Base-by-base conservation (phyloP, 352 stramenopile genomes). In the Phytophthora rubi region DNA sequence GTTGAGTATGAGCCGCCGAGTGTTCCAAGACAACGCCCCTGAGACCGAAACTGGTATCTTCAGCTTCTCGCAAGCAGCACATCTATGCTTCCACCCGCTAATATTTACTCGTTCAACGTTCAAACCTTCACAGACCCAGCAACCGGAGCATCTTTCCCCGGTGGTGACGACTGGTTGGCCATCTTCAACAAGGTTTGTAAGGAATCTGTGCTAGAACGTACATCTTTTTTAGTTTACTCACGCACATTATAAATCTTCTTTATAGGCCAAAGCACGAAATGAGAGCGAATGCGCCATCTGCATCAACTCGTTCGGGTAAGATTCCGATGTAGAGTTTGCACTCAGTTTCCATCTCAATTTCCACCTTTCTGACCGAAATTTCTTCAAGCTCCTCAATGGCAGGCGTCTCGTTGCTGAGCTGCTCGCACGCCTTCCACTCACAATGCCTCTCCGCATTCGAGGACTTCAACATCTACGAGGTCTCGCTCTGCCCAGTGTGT, bases 381-480 rank as follows among this genome's bases (percentile, higher is more conserved):
- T n/a, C 2, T 18, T 21, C 2, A 35, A 90, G 82, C 30, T 47
- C 59, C 2, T 69, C 59, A 26, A 82, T 80, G 70, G 39, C 55
- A 7, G 73, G 72, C n/a, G 80, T 82, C 6, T 65, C 73, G 16
- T 64, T 97, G 26, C 71, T 97, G 56, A 97, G 81, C 61, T 97
- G 89, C 58, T 89, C 86, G 47, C 89, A 97, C 42, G 56, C 79
- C 7, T 93, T 97, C 61, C 89, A 97, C 62, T 44, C 73, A 18
- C 79, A 83, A 39, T 97, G 89, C 47, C 76, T 97, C 3, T 65
- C 57, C 8, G 86, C 89, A 4, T 97, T 97, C 59, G 89, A 95
- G 62, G 70, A 89, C 44, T 97, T 97, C 60, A 94, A 90, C 73
- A 93, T 95, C 69, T 94, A 95, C 73, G 87, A 94, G 59, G 71